phyloP scores from a whole-genome alignment of 768 basidiomycete genomes.

The Rhizopogon rudus region DNA sequence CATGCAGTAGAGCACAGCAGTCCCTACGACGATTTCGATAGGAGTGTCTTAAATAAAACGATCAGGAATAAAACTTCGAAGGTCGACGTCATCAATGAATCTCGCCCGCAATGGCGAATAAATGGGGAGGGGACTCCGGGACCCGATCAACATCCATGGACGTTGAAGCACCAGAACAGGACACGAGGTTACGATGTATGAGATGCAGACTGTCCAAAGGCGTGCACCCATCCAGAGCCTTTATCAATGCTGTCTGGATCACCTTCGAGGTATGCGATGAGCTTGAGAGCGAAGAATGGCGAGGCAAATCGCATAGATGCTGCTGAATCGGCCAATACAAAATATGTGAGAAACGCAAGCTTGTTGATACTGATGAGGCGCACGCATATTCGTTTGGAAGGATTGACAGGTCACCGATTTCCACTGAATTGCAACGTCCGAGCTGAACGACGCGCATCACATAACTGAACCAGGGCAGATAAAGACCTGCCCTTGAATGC shows the following conservation, averaged over 20 bases:
- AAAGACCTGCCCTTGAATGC: constrained; percentile 37
- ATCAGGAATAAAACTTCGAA: neutral
- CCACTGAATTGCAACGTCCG: constrained; percentile 65
- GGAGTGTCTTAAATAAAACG: constrained; percentile 54
- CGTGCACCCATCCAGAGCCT: constrained; percentile 74
- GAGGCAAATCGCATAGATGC: constrained; percentile 66
- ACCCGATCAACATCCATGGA: constrained; percentile 72
- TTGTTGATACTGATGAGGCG: constrained; percentile 53
- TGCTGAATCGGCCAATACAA: constrained; percentile 46
- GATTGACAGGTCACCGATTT: constrained; percentile 86
- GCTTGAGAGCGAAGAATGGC: constrained; percentile 52
- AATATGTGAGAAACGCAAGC: constrained; percentile 34
- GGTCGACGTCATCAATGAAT: neutral
- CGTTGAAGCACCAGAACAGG: constrained; percentile 33
- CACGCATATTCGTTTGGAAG: constrained; percentile 71
- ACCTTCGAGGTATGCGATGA: constrained; percentile 62
- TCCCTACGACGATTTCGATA: constrained; percentile 72
- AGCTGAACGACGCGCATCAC: constrained; percentile 85
- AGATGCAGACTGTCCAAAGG: constrained; percentile 40
- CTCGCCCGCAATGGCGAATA: constrained; percentile 70
- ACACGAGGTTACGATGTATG: constrained; percentile 45
- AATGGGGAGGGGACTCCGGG: constrained; percentile 77
- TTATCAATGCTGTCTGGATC: constrained; percentile 50
- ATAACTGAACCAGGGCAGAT: neutral
- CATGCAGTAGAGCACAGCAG: constrained; percentile 70